These are phyloP conservation scores for Gracilaria gracilis DNA, from an alignment of 23 red algal species.

Conservation along the genomic window DNA sequence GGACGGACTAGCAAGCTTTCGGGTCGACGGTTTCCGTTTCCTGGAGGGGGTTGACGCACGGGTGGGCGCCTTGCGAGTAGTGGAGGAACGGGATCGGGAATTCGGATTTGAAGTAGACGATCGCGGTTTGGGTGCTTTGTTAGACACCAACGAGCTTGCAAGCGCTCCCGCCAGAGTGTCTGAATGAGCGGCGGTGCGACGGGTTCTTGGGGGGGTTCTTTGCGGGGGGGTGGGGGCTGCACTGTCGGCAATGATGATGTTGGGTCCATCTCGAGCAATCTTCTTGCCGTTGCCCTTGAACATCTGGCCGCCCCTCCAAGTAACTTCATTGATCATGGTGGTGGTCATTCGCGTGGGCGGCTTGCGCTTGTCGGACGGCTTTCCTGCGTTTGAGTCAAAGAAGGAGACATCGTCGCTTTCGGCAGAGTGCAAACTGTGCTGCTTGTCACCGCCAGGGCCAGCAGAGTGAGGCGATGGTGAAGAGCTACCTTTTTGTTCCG, in stretches of 20 bases:
- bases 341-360: constrained; percentile 21
- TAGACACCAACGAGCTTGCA: constrained; percentile 23
- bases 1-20: constrained; percentile 54
- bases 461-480: neutral
- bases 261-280: constrained; percentile 69
- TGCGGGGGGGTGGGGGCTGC: neutral
- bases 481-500: constrained; percentile 16
- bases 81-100: neutral
- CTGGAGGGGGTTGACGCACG: constrained; percentile 24
- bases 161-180: constrained; percentile 41
- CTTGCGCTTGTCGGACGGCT: neutral
- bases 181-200: constrained; percentile 43
- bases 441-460: neutral
- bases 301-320: constrained; percentile 42
- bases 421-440: neutral
- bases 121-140: constrained; percentile 6
- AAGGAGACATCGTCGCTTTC: neutral
- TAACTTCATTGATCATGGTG: constrained; percentile 61
- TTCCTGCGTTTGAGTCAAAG: neutral
- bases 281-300: constrained; percentile 73
- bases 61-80: constrained; percentile 25
- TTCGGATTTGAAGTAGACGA: neutral
- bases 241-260: constrained; percentile 62
- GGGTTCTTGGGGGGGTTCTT: neutral
- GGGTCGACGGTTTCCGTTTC: constrained; percentile 34